phyloP scores from a whole-genome alignment of 331 rosid genomes.

The Malus hybrid region DNA sequence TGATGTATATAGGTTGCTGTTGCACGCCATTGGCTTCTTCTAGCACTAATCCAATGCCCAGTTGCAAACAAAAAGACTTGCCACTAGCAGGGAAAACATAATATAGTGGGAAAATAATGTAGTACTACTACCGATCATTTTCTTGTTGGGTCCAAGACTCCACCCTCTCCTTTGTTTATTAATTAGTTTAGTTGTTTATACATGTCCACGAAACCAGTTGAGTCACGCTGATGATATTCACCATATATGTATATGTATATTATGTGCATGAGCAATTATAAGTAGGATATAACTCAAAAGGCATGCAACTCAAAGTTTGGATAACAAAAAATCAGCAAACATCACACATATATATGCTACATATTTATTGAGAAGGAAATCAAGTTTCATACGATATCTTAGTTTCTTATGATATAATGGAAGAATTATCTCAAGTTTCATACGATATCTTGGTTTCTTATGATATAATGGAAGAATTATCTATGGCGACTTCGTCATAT shows the following conservation, averaged over 20 bases:
- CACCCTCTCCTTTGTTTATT: background rate
- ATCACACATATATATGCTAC: background rate
- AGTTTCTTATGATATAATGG: too few species aligned
- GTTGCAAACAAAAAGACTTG: background rate
- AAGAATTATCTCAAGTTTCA: too few species aligned
- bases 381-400: too few species aligned
- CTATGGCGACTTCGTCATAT: too few species aligned
- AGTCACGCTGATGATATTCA: background rate
- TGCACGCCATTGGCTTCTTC: background rate
- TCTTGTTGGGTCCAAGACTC: constrained; percentile 1
- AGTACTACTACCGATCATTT: background rate
- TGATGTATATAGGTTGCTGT: background rate
- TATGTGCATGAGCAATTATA: background rate
- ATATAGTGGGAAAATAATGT: background rate
- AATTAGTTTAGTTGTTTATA: background rate
- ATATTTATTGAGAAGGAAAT: background rate
- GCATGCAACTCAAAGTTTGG: background rate
- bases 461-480: too few species aligned
- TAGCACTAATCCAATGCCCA: background rate
- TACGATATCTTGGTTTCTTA: too few species aligned
- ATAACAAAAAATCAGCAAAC: background rate
- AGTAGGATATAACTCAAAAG: background rate
- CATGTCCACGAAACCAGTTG: background rate
- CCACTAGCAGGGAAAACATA: constrained; percentile 2
- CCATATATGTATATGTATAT: background rate